Conservation (phyloP, 108 stramenopile genomes). For the Craspedostauros australis region DNA sequence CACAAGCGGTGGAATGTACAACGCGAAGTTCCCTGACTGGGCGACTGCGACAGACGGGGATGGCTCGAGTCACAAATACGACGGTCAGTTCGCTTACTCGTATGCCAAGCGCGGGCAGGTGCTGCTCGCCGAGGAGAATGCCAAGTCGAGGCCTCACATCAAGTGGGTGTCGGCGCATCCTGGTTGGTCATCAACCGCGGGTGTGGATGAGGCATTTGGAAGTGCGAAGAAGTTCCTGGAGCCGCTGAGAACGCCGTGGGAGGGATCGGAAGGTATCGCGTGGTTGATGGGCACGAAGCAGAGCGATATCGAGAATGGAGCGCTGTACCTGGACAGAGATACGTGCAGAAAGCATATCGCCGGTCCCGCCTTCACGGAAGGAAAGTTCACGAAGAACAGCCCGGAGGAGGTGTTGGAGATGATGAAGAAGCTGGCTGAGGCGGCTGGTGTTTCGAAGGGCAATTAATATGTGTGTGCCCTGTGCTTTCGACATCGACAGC, state of each 20-base stretch:
- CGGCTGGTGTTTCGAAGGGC: conserved; percentile 40
- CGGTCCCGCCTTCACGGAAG: conserved; percentile 76
- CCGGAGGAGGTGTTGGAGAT: conserved; percentile 67
- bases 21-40: conserved; percentile 82
- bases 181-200: conserved; percentile 81
- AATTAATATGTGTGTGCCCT: too few species aligned
- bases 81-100: conserved; percentile 81
- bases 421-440: conserved; percentile 60
- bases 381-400: conserved; percentile 78
- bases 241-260: conserved; percentile 82
- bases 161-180: conserved; percentile 61
- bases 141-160: conserved; percentile 46
- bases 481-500: too few species aligned
- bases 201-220: conserved; percentile 84
- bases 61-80: conserved; percentile 43
- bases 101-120: conserved; percentile 94
- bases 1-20: conserved; percentile 85
- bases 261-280: conserved; percentile 89
- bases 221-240: conserved; percentile 68
- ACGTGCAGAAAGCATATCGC: conserved; percentile 80
- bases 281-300: conserved; percentile 63
- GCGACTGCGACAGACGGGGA: conserved; percentile 49
- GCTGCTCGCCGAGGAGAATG: conserved; percentile 68
- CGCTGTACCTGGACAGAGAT: conserved; percentile 81
- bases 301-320: conserved; percentile 63